phyloP scores from a whole-genome alignment of 1,284 basidiomycete species.

The Irpex sp. region DNA sequence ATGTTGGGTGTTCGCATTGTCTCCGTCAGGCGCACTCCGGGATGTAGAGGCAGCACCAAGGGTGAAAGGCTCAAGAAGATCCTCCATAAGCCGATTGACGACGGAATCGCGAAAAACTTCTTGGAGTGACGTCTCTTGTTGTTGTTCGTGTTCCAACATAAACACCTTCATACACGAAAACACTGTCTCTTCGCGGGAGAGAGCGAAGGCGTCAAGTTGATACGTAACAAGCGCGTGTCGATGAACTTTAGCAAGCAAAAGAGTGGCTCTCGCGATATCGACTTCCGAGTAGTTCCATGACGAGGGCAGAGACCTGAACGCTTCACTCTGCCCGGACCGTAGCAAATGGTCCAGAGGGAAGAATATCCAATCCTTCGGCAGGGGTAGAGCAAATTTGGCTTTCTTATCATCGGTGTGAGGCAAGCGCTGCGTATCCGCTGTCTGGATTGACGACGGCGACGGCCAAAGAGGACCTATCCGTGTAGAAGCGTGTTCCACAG shows the following conservation, averaged over 20 bases:
- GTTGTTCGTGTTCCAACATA: conserved; percentile 85
- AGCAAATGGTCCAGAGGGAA: conserved; percentile 79
- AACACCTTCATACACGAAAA: conserved; percentile 91
- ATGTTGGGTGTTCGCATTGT: conserved; percentile 3
- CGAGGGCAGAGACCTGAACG: conserved; percentile 66
- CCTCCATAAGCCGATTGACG: conserved; percentile 58
- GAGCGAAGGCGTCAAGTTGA: conserved; percentile 36
- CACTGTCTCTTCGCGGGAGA: conserved; percentile 53
- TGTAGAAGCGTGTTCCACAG: conserved; percentile 30
- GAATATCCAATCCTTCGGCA: conserved; percentile 71
- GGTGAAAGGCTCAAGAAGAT: conserved; percentile 56
- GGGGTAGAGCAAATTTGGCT: conserved; percentile 44
- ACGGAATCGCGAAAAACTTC: conserved; percentile 71
- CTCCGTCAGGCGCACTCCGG: conserved; percentile 26
- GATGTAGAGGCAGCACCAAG: conserved; percentile 20
- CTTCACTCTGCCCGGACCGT: conserved; percentile 70
- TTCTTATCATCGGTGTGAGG: conserved; percentile 26
- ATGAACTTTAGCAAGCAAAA: conserved; percentile 26
- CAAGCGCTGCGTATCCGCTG: conserved; percentile 51
- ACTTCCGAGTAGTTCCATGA: conserved; percentile 82
- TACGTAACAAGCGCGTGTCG: conserved; percentile 36
- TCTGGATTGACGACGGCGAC: conserved; percentile 51
- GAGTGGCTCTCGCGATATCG: conserved; percentile 64
- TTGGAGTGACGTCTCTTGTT: conserved; percentile 45
- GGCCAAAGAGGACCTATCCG: conserved; percentile 44